These are phyloP conservation scores for Podaxis rugospora DNA, from an alignment of 768 basidiomycete genomes.

Conservation along the genomic window DNA sequence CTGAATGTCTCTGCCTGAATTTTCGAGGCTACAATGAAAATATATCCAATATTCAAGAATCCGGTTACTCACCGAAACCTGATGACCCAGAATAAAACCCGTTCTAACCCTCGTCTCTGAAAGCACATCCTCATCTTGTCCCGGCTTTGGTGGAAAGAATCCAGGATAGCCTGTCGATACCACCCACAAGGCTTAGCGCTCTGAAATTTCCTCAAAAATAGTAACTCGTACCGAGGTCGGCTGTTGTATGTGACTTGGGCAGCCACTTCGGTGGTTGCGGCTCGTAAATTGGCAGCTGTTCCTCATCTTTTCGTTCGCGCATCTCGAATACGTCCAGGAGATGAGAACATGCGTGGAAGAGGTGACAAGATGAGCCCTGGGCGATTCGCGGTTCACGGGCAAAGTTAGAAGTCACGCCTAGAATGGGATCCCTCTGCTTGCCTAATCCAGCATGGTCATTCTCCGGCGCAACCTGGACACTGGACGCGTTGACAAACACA, in stretches of 20 bases:
- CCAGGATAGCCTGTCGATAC: slow-evolving; percentile 59
- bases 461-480: not conserved
- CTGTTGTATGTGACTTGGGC: slow-evolving; percentile 57
- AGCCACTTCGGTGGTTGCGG: slow-evolving; percentile 72
- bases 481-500: slow-evolving; percentile 7
- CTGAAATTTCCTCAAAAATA: not conserved
- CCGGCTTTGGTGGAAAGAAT: slow-evolving; percentile 69
- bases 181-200: not conserved
- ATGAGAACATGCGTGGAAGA: slow-evolving; percentile 10
- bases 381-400: slow-evolving; percentile 9
- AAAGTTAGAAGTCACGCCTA: not conserved
- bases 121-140: slow-evolving; percentile 72
- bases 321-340: slow-evolving; percentile 18
- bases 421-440: not conserved
- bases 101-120: slow-evolving; percentile 60
- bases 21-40: not conserved
- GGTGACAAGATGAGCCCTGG: not conserved
- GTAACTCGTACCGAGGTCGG: slow-evolving; percentile 57
- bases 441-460: slow-evolving; percentile 10
- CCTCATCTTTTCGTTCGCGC: slow-evolving; percentile 33
- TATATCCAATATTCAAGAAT: not conserved
- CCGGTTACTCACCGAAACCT: slow-evolving; percentile 50
- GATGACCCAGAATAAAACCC: slow-evolving; percentile 51
- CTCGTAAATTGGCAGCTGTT: slow-evolving; percentile 50
- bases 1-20: slow-evolving; percentile 61